Evolutionary conservation across 768 basidiomycete genomes (phyloP).

Genomic region (Paxillus ammoniavirescens): DNA sequence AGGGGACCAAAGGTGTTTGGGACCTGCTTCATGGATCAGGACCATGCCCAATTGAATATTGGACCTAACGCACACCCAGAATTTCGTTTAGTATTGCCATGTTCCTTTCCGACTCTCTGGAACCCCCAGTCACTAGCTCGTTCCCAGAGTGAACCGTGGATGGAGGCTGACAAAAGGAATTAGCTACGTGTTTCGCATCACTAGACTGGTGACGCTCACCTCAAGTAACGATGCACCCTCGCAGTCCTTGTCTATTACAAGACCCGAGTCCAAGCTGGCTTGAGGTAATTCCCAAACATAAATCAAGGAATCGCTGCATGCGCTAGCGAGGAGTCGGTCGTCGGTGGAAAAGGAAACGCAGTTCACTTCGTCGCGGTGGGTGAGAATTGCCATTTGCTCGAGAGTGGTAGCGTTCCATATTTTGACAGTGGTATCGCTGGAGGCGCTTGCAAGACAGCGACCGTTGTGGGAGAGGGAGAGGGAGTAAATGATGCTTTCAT

Average conservation of each 20-base stretch:
- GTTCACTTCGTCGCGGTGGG: constrained; percentile 26
- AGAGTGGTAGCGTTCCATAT: constrained; percentile 28
- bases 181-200: constrained; percentile 1
- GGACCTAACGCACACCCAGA: constrained; percentile 14
- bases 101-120: constrained; percentile 1
- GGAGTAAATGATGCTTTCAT: constrained; percentile 26
- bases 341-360: constrained; percentile 30
- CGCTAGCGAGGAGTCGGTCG: constrained; percentile 30
- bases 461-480: constrained; percentile 28
- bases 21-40: constrained; percentile 11
- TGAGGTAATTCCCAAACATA: constrained; percentile 32
- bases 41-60: neutral
- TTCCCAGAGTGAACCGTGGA: neutral
- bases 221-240: constrained; percentile 25
- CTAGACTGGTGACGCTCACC: constrained; percentile 15
- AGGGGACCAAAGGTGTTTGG: neutral
- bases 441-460: constrained; percentile 26
- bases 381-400: constrained; percentile 21
- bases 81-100: constrained; percentile 11
- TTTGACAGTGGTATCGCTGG: constrained; percentile 28
- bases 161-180: constrained; percentile 11
- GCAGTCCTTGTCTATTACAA: constrained; percentile 21
- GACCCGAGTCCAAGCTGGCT: constrained; percentile 28
- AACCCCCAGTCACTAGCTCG: constrained; percentile 1
- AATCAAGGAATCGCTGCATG: constrained; percentile 27